Evolutionary conservation across 169 alveolate genomes (phyloP), one percentile per base, ranked within the genome.

Genomic region (Plasmodium malariae): DNA sequence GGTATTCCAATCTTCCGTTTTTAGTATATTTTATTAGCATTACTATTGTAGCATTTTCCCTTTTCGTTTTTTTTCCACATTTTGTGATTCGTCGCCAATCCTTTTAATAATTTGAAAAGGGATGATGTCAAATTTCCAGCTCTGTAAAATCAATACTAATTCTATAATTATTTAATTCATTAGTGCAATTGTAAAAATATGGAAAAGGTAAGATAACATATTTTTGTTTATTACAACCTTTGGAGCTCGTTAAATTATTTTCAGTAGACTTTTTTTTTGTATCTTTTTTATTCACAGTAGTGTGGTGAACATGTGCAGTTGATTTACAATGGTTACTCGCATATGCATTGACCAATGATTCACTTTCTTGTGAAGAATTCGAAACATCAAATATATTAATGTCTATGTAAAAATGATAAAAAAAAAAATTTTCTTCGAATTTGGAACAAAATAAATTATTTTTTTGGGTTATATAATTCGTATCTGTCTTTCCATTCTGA

Each of bases 151-250:
- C 49, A 7, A 71, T 71, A 43, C 51, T 71, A 71, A 71, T 45
- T 71, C 86, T 71, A 43, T 48, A 71, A 48, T 71, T 71, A 26
- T 28, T 71, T 71, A 71, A 71, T 59, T 21, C 54, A 30, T 60
- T 28, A 1, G 48, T 36, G 48, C 30, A 45, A 19, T 36, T 19
- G 55, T 71, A 71, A 71, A 71, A 71, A 48, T 71, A 48, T 19
- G 40, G n/a, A 71, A 30, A 34, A 19, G 86, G 86, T 26, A 71
- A 59, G 65, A 26, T 49, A 59, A 48, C 51, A 71, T 71, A 49
- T 37, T 71, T 71, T 24, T 68, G 78, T 60, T 34, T 37, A 45
- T 45, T 19, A 14, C 6, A 17, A 36, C 17, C 37, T 19, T 40
- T 40, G 6, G 26, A n/a, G 21, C 37, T 48, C 34, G 69, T 28